Evolutionary conservation across 805 yeast genomes (phyloP), one percentile per base, ranked within the genome.

Genomic region (Naumovozyma castellii): DNA sequence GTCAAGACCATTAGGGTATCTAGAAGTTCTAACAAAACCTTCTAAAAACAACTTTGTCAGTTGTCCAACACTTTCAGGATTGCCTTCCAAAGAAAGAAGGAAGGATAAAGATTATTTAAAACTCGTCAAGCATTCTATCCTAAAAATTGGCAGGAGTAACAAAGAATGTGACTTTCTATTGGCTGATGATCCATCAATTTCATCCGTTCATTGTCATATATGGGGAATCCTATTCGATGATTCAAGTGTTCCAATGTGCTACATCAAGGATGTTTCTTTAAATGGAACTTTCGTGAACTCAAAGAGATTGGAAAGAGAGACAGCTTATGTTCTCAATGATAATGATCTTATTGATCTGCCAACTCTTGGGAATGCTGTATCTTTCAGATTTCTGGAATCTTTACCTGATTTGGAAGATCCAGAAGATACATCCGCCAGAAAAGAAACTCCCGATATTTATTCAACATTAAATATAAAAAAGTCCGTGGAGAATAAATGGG

Each of bases 191-290:
- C 60, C 65, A 0, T 59, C 66, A 2, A 56, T 75, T 2, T 75
- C 80, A 0, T 48, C 64, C 2, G 40, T 59, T 0, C 83, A 77
- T 48, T 75, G 74, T 39, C 46, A 57, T 5, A 46, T 73, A 3
- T 73, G 78, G 78, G 56, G 62, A 0, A 59, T 70, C 3, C 61
- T 68, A 32, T 77, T 77, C 51, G 80, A 76, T 49, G 66, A 66
- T 0, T 57, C 60, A 3, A 65, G 69, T 5, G 50, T 64, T 1
- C 75, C 77, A 0, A 44, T 74, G 43, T 64, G 69, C 14, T 77
- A 76, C 47, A 45, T 76, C 9, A 68, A 68, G 40, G 81, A 75
- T 45, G 38, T 46, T 2, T 74, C 81, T 0, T 51, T 68, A 18
- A 77, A 77, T 57, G 80, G 80, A 2, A 67, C 72, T 1, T 59